These are phyloP conservation scores for Trichoderma semiorbis DNA, from an alignment of 2,329 filamentous ascomycete species.

Conservation along the genomic window DNA sequence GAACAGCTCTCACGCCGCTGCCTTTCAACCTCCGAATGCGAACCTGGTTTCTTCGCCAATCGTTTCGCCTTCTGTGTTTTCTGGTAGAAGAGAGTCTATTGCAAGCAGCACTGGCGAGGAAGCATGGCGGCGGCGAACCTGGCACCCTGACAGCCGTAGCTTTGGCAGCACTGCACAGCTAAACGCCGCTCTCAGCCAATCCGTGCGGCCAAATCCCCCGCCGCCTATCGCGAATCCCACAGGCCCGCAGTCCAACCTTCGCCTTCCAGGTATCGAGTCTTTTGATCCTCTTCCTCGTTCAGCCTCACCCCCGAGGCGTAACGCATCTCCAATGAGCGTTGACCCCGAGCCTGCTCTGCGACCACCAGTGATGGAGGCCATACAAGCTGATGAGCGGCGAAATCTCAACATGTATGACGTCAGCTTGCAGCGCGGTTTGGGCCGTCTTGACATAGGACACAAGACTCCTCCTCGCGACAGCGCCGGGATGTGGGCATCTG, in stretches of 20 bases:
- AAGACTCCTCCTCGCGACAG: constrained; percentile 50
- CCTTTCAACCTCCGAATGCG: constrained; percentile 56
- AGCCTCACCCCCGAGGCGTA: constrained; percentile 59
- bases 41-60: constrained; percentile 64
- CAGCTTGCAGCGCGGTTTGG: constrained; percentile 63
- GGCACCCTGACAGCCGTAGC: constrained; percentile 76
- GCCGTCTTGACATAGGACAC: constrained; percentile 60
- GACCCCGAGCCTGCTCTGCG: constrained; percentile 50
- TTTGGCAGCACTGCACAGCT: constrained; percentile 66
- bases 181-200: constrained; percentile 71
- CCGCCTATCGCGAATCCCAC: constrained; percentile 45
- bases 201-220: constrained; percentile 52
- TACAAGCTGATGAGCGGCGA: constrained; percentile 45
- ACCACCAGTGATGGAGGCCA: constrained; percentile 29
- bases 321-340: constrained; percentile 73
- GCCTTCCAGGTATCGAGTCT: constrained; percentile 86
- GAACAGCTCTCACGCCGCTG: constrained; percentile 52
- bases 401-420: constrained; percentile 61
- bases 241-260: constrained; percentile 57
- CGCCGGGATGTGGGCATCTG: constrained; percentile 54
- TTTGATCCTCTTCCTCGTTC: constrained; percentile 74
- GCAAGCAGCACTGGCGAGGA: constrained; percentile 62
- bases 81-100: constrained; percentile 59
- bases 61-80: constrained; percentile 58
- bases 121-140: constrained; percentile 79